Percentiles rank a stretch among this genome's conserved stretches.
phyloP scores from a whole-genome alignment of 176 grass and related monocot genomes.

The Musa troglodytarum region DNA sequence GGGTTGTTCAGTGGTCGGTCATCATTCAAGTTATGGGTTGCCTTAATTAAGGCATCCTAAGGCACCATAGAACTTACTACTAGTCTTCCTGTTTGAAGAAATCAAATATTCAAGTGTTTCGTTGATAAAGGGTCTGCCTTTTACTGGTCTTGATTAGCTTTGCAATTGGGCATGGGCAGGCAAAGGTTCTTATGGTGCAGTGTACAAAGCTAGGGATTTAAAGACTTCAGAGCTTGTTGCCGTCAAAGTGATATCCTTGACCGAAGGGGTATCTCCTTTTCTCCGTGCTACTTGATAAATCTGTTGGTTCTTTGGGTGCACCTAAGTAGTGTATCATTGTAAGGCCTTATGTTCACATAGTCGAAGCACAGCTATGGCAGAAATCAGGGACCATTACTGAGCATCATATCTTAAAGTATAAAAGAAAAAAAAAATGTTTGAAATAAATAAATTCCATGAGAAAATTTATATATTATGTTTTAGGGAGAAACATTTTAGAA shows the following conservation, averaged over 20 bases:
- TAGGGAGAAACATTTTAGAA: background rate
- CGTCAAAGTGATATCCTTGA: conserved; percentile 94
- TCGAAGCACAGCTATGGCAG: background rate
- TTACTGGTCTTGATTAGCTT: conserved; percentile 15
- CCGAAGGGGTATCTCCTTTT: conserved; percentile 73
- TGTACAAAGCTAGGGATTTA: conserved; percentile 98
- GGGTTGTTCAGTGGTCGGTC: too few relatives aligned
- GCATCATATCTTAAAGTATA: background rate
- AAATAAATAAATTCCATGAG: background rate
- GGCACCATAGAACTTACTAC: background rate
- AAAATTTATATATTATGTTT: background rate
- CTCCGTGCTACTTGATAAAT: conserved; percentile 5
- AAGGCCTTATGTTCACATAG: background rate
- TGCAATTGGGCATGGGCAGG: conserved; percentile 40
- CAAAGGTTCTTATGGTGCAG: conserved; percentile 97
- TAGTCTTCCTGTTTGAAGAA: background rate
- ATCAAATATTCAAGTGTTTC: background rate
- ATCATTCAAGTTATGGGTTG: too few relatives aligned
- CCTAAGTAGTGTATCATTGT: background rate
- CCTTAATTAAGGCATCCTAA: background rate
- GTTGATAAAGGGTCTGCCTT: background rate
- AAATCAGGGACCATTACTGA: background rate
- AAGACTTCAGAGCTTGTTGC: conserved; percentile 95
- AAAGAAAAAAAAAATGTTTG: background rate
- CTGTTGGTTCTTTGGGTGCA: background rate